These are phyloP conservation scores for Thelephora aurantiotincta DNA, from an alignment of 768 basidiomycete genomes.

Conservation along the genomic window DNA sequence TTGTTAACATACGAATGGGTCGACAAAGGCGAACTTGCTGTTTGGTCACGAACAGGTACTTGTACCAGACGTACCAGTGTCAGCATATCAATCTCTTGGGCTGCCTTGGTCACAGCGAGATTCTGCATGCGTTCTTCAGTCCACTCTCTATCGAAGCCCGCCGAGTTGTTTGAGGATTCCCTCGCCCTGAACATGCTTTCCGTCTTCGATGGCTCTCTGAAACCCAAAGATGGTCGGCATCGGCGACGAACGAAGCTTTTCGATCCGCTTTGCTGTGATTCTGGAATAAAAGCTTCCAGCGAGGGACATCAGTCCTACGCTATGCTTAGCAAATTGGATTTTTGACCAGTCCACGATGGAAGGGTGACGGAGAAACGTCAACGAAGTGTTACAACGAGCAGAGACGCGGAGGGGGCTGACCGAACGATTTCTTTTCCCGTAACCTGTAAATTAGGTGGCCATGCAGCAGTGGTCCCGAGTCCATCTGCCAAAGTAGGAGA, in stretches of 20 bases:
- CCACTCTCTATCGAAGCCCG: conserved; percentile 7
- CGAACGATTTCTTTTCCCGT: conserved; percentile 90
- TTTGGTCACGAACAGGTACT: background rate
- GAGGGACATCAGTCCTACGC: conserved; percentile 40
- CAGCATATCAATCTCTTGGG: conserved; percentile 17
- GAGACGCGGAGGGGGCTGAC: conserved; percentile 22
- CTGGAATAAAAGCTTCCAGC: conserved; percentile 74
- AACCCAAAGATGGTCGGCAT: background rate
- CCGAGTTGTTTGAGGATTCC: conserved; percentile 3
- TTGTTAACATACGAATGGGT: conserved; percentile 49
- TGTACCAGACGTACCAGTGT: conserved; percentile 12
- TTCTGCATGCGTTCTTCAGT: conserved; percentile 18
- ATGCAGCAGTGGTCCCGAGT: conserved; percentile 17
- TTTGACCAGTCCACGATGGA: conserved; percentile 58
- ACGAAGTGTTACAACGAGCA: background rate
- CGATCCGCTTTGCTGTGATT: conserved; percentile 43
- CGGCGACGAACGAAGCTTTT: conserved; percentile 6
- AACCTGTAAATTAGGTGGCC: conserved; percentile 79
- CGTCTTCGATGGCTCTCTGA: background rate
- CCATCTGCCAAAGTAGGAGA: conserved; percentile 18
- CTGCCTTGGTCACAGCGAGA: conserved; percentile 19
- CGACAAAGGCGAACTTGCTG: background rate
- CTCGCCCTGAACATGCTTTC: background rate
- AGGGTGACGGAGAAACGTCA: background rate
- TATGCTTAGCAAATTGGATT: conserved; percentile 48